These are phyloP conservation scores for Cronartium quercuum DNA, from an alignment of 1,284 basidiomycete species.

Conservation along the genomic window DNA sequence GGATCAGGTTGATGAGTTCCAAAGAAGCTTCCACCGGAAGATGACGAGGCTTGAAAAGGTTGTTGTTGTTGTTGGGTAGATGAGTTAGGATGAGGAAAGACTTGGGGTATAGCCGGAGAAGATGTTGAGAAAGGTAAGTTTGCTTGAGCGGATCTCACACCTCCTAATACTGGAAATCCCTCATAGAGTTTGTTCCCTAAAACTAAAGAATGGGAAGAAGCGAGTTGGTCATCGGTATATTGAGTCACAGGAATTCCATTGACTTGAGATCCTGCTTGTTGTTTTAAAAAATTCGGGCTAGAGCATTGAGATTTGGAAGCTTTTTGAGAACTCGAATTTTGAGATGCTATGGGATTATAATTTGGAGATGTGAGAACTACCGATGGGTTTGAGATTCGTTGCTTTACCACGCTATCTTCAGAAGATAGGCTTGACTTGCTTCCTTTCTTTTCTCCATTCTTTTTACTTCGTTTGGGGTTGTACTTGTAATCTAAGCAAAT, in stretches of 20 bases:
- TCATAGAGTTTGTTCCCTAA: neutral
- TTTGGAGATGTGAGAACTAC: neutral
- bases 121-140: neutral
- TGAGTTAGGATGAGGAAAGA: neutral
- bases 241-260: neutral
- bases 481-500: neutral
- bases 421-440: neutral
- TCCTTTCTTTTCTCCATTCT: neutral
- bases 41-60: neutral
- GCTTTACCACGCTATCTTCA: neutral
- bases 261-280: neutral
- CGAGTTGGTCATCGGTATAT: neutral
- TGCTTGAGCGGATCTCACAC: neutral
- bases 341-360: neutral
- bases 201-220: too few species aligned
- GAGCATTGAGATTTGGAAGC: neutral
- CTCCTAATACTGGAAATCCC: neutral
- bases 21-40: neutral
- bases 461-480: neutral
- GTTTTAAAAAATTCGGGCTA: neutral
- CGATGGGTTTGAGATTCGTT: neutral
- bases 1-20: neutral
- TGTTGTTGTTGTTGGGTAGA: neutral
- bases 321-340: neutral
- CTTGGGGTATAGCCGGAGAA: neutral